Evolutionary conservation across 2,329 filamentous ascomycete species (phyloP).

Genomic region (Tetracladium maxilliforme): DNA sequence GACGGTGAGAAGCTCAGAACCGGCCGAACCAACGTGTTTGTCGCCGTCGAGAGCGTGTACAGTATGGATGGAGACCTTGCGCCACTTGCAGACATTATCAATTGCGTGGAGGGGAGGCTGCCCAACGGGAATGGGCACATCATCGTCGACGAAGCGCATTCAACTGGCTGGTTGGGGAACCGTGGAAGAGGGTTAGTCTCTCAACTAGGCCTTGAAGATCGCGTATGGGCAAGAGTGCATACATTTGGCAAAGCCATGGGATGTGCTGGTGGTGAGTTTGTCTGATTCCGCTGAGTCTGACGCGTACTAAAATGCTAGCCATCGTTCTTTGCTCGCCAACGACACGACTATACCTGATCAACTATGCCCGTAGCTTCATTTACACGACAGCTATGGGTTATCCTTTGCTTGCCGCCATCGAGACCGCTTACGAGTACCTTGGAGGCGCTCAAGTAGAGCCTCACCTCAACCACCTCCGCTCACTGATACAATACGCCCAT

Average conservation of each 20-base stretch:
- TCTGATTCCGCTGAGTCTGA: background rate
- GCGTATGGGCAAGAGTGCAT: conserved; percentile 42
- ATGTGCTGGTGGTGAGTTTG: conserved; percentile 49
- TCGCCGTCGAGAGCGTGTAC: conserved; percentile 60
- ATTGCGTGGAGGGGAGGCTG: conserved; percentile 37
- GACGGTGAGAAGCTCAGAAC: conserved; percentile 2
- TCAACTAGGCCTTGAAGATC: conserved; percentile 35
- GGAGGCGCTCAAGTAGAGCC: conserved; percentile 7
- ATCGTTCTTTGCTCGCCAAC: conserved; percentile 45
- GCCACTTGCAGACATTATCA: conserved; percentile 44
- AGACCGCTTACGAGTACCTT: conserved; percentile 30
- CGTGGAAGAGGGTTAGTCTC: conserved; percentile 43
- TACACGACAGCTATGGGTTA: conserved; percentile 59
- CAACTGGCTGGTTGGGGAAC: conserved; percentile 42
- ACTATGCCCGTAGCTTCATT: conserved; percentile 62
- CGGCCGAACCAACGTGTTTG: conserved; percentile 37
- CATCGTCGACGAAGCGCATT: conserved; percentile 56
- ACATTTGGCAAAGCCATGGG: conserved; percentile 56
- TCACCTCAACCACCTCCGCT: conserved; percentile 23
- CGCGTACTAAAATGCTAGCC: conserved; percentile 18
- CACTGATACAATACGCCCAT: conserved; percentile 28
- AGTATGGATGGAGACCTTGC: conserved; percentile 74
- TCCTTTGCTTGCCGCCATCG: conserved; percentile 42
- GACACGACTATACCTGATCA: conserved; percentile 51
- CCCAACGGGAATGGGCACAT: conserved; percentile 44